A percentile compares a stretch with the other conserved stretches of the same genome.
Conservation (phyloP, 306 rosid genomes). For the Quercus agrifolia region DNA sequence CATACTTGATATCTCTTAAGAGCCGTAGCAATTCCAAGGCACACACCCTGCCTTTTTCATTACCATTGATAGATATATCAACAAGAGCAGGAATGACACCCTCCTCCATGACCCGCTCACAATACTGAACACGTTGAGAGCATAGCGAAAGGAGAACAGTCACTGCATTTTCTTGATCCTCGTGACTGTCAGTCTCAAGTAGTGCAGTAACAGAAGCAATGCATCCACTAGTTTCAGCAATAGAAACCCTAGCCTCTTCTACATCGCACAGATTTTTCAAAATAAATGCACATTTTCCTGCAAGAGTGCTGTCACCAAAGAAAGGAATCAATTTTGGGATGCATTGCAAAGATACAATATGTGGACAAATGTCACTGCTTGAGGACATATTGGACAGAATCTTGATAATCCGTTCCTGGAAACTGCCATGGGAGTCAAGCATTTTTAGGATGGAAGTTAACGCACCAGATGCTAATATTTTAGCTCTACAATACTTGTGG, state of each 20-base stretch:
- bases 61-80: constrained; percentile 62
- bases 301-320: constrained; percentile 31
- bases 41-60: constrained; percentile 46
- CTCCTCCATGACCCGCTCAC: constrained; percentile 55
- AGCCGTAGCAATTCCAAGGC: constrained; percentile 65
- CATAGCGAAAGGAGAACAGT: constrained; percentile 65
- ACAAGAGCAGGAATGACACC: constrained; percentile 48
- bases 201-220: constrained; percentile 50
- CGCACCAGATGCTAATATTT: constrained; percentile 52
- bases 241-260: constrained; percentile 49
- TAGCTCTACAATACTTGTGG: constrained; percentile 26
- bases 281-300: constrained; percentile 48
- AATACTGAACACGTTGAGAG: constrained; percentile 57
- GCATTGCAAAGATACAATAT: constrained; percentile 48
- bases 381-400: constrained; percentile 54
- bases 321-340: constrained; percentile 63
- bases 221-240: constrained; percentile 78
- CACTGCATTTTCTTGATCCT: constrained; percentile 78
- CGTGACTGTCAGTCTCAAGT: constrained; percentile 49
- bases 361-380: constrained; percentile 35
- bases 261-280: constrained; percentile 59
- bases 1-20: constrained; percentile 38
- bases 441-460: constrained; percentile 41
- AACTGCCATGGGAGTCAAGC: constrained; percentile 43
- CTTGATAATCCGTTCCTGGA: constrained; percentile 52